Evolutionary conservation across 2,329 filamentous ascomycete genomes (phyloP), one percentile per base, ranked within the genome.

Genomic region (Epichloe uncinata): DNA sequence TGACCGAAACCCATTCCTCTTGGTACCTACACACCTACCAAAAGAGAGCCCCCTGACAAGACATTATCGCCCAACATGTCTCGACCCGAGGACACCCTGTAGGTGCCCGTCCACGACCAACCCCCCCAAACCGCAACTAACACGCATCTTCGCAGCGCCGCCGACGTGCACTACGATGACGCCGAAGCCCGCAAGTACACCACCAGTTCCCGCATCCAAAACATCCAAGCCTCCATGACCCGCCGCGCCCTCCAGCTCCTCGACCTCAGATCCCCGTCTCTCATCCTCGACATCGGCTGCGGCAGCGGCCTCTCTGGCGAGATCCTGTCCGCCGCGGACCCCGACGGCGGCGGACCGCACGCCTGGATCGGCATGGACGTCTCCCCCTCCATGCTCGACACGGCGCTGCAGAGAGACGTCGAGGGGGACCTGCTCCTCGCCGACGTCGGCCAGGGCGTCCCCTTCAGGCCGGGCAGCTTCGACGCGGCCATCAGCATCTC

Each of bases 301-400:
- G 93, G 93, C 61, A 94, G 87, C 58, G 93, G 93, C 13, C 81
- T 98, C 20, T 95, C 87, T 0, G 93, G 93, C 63, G 90, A 96
- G 66, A 96, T 97, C 52, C 79, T 98, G 43, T 89, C 87, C 12
- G 73, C 81, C n/a, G 71, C 84, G 1, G 67, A 75, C 0, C 73
- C 78, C 2, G 77, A 82, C 11, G 82, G 88, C 52, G 86, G 86
- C 49, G 89, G 89, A 0, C 88, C 89, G 4, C 93, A 98, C 70
- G 82, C 83, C 1, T 98, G 93, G 93, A 74, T 97, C n/a, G 93
- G 93, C 52, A 91, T 97, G 85, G 93, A 98, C 64, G 83, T 98
- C 22, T 88, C 85, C 4, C 83, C 87, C 0, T 88, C 84, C n/a
- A 98, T 98, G 93, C 75, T 98, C n/a, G 89, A 93, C 56, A 79